Evolutionary conservation across 2,329 filamentous ascomycete genomes (phyloP).

Genomic region (Chalaropsis ovoidea): DNA sequence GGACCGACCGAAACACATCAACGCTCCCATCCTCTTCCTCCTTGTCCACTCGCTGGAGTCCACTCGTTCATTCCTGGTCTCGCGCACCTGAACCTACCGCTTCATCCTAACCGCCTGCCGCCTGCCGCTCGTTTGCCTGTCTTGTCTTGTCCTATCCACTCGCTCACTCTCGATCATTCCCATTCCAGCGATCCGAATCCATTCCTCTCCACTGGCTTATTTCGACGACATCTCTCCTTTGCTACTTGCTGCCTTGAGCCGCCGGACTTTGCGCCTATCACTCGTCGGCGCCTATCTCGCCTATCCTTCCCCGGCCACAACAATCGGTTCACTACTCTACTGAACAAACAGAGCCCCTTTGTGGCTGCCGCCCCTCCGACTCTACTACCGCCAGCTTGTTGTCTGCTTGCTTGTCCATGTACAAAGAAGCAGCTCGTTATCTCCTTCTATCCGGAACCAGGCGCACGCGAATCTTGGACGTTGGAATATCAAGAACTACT

Average conservation of each 20-base stretch:
- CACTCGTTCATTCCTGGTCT: background rate
- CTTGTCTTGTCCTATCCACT: background rate
- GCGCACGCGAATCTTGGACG: background rate
- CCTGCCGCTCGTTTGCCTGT: background rate
- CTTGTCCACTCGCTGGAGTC: background rate
- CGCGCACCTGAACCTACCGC: background rate
- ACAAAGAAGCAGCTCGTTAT: background rate
- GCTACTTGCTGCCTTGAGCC: background rate
- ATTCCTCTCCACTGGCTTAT: conserved; percentile 10
- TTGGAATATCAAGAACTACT: background rate
- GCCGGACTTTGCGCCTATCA: conserved; percentile 1
- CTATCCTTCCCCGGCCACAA: background rate
- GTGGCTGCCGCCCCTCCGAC: background rate
- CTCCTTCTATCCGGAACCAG: background rate
- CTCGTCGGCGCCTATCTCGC: conserved; percentile 6
- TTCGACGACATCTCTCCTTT: conserved; percentile 11
- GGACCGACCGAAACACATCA: background rate
- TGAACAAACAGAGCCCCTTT: background rate
- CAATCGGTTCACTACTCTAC: background rate
- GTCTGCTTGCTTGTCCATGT: background rate
- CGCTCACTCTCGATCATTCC: background rate
- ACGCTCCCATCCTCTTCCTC: background rate
- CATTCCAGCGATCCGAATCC: background rate
- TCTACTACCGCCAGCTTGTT: background rate
- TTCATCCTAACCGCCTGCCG: background rate